phyloP scores from a whole-genome alignment of 352 stramenopile genomes.

The Phytophthora podocarpi region DNA sequence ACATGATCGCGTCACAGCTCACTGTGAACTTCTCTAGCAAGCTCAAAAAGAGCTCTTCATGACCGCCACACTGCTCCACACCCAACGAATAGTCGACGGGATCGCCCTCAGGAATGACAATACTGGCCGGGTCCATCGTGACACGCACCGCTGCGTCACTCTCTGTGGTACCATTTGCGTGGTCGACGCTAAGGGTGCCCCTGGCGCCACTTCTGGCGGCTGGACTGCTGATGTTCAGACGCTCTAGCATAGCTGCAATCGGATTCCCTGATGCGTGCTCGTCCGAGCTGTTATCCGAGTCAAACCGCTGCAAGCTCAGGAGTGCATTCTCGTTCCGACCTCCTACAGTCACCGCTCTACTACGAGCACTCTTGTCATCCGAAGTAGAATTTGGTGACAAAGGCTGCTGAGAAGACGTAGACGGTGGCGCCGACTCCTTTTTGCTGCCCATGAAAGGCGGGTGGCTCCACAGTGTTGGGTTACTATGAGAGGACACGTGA shows the following conservation, averaged over 20 bases:
- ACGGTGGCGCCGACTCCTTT: constrained; percentile 28
- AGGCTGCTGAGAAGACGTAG: constrained; percentile 32
- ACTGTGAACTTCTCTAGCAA: constrained; percentile 73
- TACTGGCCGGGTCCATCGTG: constrained; percentile 38
- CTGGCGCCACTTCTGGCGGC: constrained; percentile 14
- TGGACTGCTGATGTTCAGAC: constrained; percentile 44
- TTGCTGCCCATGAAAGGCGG: constrained; percentile 58
- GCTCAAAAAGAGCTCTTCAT: constrained; percentile 77
- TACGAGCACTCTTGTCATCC: constrained; percentile 16
- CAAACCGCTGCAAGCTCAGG: constrained; percentile 26
- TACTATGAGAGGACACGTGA: constrained; percentile 53
- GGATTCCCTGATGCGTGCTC: constrained; percentile 32
- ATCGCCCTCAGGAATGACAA: constrained; percentile 74
- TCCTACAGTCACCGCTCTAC: constrained; percentile 25
- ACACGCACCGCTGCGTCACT: constrained; percentile 28
- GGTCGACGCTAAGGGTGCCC: constrained; percentile 24
- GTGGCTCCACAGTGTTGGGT: constrained; percentile 70
- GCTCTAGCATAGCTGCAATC: constrained; percentile 43
- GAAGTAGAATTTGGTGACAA: constrained; percentile 25
- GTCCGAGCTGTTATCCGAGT: constrained; percentile 33
- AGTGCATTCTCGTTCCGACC: constrained; percentile 11
- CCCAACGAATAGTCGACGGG: constrained; percentile 75
- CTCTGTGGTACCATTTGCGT: constrained; percentile 31
- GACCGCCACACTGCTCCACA: constrained; percentile 73
- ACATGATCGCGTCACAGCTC: constrained; percentile 49